Percentiles rank a stretch among this genome's conserved stretches.
These are phyloP conservation scores for Psilocybe tampanensis DNA, from an alignment of 768 basidiomycete species.

Conservation along the genomic window DNA sequence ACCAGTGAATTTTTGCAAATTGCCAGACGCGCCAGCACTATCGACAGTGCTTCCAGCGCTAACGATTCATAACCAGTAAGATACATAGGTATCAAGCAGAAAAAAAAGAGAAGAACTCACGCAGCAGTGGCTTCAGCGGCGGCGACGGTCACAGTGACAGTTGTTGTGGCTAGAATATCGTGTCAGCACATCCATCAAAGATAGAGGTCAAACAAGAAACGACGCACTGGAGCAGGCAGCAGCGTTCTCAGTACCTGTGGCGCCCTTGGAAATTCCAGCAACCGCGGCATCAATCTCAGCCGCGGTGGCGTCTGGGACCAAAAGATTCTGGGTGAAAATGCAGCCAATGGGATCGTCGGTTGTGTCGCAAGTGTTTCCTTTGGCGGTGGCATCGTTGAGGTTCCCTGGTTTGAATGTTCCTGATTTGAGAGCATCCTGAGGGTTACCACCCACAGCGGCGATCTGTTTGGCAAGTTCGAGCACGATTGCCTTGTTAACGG, in stretches of 20 bases:
- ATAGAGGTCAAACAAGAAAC: not conserved
- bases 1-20: conserved; percentile 56
- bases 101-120: not conserved
- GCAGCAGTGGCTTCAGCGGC: conserved; percentile 19
- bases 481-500: conserved; percentile 63
- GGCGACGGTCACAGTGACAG: conserved; percentile 23
- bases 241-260: not conserved
- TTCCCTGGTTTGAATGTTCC: conserved; percentile 66
- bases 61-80: not conserved
- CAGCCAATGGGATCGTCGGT: conserved; percentile 57
- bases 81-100: not conserved
- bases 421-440: conserved; percentile 55
- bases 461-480: conserved; percentile 69
- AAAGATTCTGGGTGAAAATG: conserved; percentile 63
- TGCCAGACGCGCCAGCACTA: conserved; percentile 24
- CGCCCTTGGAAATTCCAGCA: not conserved
- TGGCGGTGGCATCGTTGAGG: conserved; percentile 51
- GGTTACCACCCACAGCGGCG: conserved; percentile 62
- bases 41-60: conserved; percentile 10
- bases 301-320: conserved; percentile 56
- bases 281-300: conserved; percentile 61
- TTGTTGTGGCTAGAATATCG: conserved; percentile 22
- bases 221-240: conserved; percentile 8
- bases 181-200: not conserved
- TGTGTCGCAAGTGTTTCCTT: conserved; percentile 58